A percentile compares a stretch with the other conserved stretches of the same genome.
phyloP scores from a whole-genome alignment of 805 yeast species.

The Spathaspora hagerdaliae region DNA sequence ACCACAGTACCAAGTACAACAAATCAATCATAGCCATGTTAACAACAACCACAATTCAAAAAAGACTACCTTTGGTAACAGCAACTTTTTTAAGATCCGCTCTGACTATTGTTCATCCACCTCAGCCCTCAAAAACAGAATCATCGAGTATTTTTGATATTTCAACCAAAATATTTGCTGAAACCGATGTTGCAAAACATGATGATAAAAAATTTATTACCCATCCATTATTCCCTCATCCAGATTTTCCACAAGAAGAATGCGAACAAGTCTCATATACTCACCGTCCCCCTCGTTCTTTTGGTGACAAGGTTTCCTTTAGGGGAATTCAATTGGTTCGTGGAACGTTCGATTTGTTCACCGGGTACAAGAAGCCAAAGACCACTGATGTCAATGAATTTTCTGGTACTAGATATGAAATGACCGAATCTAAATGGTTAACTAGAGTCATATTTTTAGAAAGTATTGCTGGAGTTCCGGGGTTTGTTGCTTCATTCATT shows the following conservation, averaged over 20 bases:
- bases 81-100: neutral
- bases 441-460: slow-evolving; percentile 61
- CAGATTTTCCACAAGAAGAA: slow-evolving; percentile 24
- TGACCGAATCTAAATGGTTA: slow-evolving; percentile 65
- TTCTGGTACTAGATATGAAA: slow-evolving; percentile 40
- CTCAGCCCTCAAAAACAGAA: neutral
- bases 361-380: slow-evolving; percentile 61
- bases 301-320: slow-evolving; percentile 52
- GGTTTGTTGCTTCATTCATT: slow-evolving; percentile 69
- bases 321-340: slow-evolving; percentile 43
- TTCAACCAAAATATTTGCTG: slow-evolving; percentile 21
- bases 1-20: neutral
- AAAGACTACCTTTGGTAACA: slow-evolving; percentile 1
- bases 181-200: slow-evolving; percentile 17
- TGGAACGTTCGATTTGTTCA: slow-evolving; percentile 52
- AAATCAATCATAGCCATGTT: neutral
- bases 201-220: slow-evolving; percentile 34
- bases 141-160: slow-evolving; percentile 14
- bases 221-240: slow-evolving; percentile 38
- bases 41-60: neutral
- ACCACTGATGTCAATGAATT: slow-evolving; percentile 25
- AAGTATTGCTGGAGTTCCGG: slow-evolving; percentile 77
- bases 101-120: neutral
- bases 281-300: slow-evolving; percentile 47
- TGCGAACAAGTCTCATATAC: slow-evolving; percentile 39